Conservation (phyloP, 1,139 yeast genomes). For the Candida freyschussii region DNA sequence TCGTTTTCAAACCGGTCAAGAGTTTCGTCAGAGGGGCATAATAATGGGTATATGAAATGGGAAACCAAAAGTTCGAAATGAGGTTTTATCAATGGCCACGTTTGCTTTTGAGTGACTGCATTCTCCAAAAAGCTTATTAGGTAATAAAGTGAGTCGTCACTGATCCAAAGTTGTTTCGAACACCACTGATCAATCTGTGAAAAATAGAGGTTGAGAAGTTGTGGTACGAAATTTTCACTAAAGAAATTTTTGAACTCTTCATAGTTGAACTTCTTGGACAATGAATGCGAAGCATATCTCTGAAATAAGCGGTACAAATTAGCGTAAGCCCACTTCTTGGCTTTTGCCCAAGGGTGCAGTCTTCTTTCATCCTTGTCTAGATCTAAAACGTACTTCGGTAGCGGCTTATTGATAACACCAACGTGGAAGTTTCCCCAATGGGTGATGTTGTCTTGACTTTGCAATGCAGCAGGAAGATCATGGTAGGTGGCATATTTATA, state of each 20-base stretch:
- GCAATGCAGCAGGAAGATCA: slow-evolving; percentile 71
- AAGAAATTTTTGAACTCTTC: slow-evolving; percentile 46
- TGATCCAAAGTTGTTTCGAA: slow-evolving; percentile 58
- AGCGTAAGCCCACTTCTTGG: slow-evolving; percentile 89
- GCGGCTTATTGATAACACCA: slow-evolving; percentile 53
- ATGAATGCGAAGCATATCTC: slow-evolving; percentile 57
- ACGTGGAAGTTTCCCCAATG: slow-evolving; percentile 82
- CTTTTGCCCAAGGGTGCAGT: slow-evolving; percentile 58
- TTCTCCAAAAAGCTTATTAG: slow-evolving; percentile 69
- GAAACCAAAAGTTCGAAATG: slow-evolving; percentile 61
- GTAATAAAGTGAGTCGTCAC: slow-evolving; percentile 61
- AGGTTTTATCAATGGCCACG: slow-evolving; percentile 72
- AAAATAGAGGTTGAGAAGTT: slow-evolving; percentile 59
- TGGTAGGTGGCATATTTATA: slow-evolving; percentile 79
- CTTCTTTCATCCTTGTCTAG: slow-evolving; percentile 45
- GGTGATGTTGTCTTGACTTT: slow-evolving; percentile 49
- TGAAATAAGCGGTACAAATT: slow-evolving; percentile 71
- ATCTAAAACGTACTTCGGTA: slow-evolving; percentile 47
- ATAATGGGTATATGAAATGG: slow-evolving; percentile 73
- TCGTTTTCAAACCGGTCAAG: slow-evolving; percentile 80
- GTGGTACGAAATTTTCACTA: slow-evolving; percentile 61
- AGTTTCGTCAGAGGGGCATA: slow-evolving; percentile 66
- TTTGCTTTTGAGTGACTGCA: slow-evolving; percentile 57
- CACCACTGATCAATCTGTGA: slow-evolving; percentile 74
- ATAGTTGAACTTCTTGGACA: slow-evolving; percentile 49